Conservation (phyloP, 768 basidiomycete genomes). For the Scleroderma bovista region DNA sequence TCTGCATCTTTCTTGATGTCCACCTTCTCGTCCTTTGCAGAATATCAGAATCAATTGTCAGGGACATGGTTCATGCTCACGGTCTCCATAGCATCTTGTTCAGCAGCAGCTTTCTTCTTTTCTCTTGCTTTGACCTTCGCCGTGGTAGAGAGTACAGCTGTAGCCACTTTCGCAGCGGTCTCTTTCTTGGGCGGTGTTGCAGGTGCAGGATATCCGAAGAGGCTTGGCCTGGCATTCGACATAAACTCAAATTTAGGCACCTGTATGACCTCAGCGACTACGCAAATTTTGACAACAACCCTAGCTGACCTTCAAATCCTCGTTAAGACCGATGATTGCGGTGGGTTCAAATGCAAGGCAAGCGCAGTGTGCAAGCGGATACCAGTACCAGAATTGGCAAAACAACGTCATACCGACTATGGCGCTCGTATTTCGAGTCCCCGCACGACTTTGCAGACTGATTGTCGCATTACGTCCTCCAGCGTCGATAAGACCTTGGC, state of each 20-base stretch:
- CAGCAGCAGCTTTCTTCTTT: conserved; percentile 84
- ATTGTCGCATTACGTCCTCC: conserved; percentile 96
- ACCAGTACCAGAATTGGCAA: conserved; percentile 99
- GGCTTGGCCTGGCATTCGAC: conserved; percentile 84
- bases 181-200: conserved; percentile 92
- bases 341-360: conserved; percentile 94
- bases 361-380: conserved; percentile 90
- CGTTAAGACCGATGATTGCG: conserved; percentile 87
- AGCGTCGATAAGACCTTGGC: conserved; percentile 96
- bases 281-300: background rate
- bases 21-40: conserved; percentile 49
- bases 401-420: conserved; percentile 98
- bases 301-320: conserved; percentile 66
- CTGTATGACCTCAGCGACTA: conserved; percentile 32
- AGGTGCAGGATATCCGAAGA: conserved; percentile 87
- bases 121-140: conserved; percentile 95
- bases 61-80: conserved; percentile 39
- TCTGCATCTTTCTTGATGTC: conserved; percentile 57
- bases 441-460: conserved; percentile 87
- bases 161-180: conserved; percentile 83
- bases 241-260: conserved; percentile 90
- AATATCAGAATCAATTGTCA: conserved; percentile 10
- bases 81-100: conserved; percentile 76
- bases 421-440: conserved; percentile 87
- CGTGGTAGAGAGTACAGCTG: conserved; percentile 94